A percentile compares a stretch with the other conserved stretches of the same genome.
Evolutionary conservation across 495 filamentous ascomycete genomes (phyloP).

Genomic region (Rostrohypoxylon terebratum): DNA sequence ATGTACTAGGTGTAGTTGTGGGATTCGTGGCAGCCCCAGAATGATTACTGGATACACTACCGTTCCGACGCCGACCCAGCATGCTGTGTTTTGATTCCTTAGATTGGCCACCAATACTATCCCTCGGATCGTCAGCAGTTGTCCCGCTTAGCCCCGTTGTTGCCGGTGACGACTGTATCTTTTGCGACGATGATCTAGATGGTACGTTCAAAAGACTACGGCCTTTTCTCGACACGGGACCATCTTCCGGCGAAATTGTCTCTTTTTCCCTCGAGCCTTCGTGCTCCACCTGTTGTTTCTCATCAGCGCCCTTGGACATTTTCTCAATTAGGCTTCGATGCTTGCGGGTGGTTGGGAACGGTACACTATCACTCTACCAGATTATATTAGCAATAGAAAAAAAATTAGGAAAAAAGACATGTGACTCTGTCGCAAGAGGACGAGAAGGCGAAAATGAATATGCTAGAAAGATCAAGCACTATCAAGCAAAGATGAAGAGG

Average conservation of each 20-base stretch:
- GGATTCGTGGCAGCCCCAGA: conserved; percentile 61
- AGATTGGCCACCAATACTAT: conserved; percentile 70
- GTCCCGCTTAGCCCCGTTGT: conserved; percentile 74
- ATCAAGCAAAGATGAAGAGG: neutral
- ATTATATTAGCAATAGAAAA: conserved; percentile 14
- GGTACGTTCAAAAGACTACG: conserved; percentile 70
- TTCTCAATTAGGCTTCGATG: conserved; percentile 26
- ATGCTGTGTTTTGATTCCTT: conserved; percentile 77
- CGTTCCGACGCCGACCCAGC: conserved; percentile 72
- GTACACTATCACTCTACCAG: conserved; percentile 26
- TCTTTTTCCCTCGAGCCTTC: conserved; percentile 63
- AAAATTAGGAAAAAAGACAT: neutral
- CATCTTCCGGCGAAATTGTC: conserved; percentile 56
- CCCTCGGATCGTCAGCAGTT: conserved; percentile 69
- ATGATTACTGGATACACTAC: conserved; percentile 69
- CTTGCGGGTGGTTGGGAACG: conserved; percentile 27
- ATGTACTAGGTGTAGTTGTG: conserved; percentile 58
- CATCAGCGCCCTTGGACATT: conserved; percentile 56
- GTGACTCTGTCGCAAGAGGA: neutral
- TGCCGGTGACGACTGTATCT: conserved; percentile 70
- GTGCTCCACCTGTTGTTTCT: conserved; percentile 52
- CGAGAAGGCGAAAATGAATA: neutral
- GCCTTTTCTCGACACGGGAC: conserved; percentile 64
- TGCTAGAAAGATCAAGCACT: neutral
- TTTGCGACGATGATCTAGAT: conserved; percentile 77